Conservation (phyloP, 345 rosid genomes). For the Dimocarpus longan region DNA sequence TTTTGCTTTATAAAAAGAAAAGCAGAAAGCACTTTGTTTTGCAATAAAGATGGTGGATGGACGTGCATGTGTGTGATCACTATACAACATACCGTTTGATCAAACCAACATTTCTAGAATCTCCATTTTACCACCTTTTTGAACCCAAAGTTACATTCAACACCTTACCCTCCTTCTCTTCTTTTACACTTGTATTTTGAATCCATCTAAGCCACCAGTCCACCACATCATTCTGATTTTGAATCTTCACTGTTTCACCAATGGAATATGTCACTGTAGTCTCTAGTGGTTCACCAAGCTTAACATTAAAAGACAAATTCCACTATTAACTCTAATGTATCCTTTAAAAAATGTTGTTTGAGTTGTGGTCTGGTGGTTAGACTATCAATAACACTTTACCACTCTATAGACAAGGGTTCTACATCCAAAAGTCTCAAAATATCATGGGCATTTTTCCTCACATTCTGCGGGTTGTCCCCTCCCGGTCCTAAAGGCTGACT, state of each 20-base stretch:
- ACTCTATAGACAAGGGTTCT: too few species aligned
- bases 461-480: too few species aligned
- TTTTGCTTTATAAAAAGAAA: constrained; percentile 50
- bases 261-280: neutral
- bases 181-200: neutral
- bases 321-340: neutral
- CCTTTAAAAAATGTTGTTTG: too few species aligned
- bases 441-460: too few species aligned
- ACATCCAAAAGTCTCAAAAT: too few species aligned
- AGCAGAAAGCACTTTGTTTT: constrained; percentile 39
- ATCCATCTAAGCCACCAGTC: neutral
- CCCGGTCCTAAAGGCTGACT: too few species aligned
- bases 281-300: neutral
- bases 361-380: too few species aligned
- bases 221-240: neutral
- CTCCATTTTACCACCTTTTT: constrained; percentile 18
- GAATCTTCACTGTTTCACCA: neutral
- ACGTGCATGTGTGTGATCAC: neutral
- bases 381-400: too few species aligned
- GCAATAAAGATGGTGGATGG: constrained; percentile 35
- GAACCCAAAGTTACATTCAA: constrained; percentile 20
- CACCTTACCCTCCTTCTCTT: constrained; percentile 20
- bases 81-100: constrained; percentile 31
- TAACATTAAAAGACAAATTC: neutral
- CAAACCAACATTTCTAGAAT: constrained; percentile 12